phyloP scores from a whole-genome alignment of 805 yeast genomes.

The Candida peoriensis region DNA sequence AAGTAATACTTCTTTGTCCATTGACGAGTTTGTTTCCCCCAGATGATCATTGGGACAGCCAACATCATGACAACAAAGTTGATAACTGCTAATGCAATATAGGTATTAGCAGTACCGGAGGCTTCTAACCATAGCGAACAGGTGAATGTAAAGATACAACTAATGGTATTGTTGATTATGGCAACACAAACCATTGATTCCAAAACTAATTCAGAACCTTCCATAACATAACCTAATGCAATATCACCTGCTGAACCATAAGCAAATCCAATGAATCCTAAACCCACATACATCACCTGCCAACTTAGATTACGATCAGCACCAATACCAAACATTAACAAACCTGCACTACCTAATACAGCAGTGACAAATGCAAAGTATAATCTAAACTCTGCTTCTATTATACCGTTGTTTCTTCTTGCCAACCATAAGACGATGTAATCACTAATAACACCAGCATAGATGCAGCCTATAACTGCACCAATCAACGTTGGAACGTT shows the following conservation, averaged over 20 bases:
- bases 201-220: constrained; percentile 63
- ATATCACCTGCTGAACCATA: constrained; percentile 71
- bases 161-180: constrained; percentile 58
- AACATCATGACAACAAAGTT: constrained; percentile 54
- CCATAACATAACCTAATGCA: constrained; percentile 63
- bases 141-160: constrained; percentile 61
- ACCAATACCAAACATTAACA: constrained; percentile 62
- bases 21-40: constrained; percentile 55
- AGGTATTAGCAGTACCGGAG: constrained; percentile 53
- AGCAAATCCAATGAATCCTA: constrained; percentile 63
- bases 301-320: constrained; percentile 50
- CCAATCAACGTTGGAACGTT: constrained; percentile 67
- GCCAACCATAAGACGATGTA: constrained; percentile 58
- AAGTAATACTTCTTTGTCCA: constrained; percentile 56
- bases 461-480: constrained; percentile 59
- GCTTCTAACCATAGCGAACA: constrained; percentile 57
- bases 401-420: constrained; percentile 52
- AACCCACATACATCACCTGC: constrained; percentile 52
- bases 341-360: constrained; percentile 55
- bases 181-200: constrained; percentile 70
- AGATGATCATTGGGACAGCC: constrained; percentile 52
- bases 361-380: constrained; percentile 53
- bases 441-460: constrained; percentile 59
- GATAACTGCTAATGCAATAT: constrained; percentile 54
- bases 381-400: constrained; percentile 62